Evolutionary conservation across 306 rosid species (phyloP), one percentile per base, ranked within the genome.

Genomic region (Mimosa pudica): DNA sequence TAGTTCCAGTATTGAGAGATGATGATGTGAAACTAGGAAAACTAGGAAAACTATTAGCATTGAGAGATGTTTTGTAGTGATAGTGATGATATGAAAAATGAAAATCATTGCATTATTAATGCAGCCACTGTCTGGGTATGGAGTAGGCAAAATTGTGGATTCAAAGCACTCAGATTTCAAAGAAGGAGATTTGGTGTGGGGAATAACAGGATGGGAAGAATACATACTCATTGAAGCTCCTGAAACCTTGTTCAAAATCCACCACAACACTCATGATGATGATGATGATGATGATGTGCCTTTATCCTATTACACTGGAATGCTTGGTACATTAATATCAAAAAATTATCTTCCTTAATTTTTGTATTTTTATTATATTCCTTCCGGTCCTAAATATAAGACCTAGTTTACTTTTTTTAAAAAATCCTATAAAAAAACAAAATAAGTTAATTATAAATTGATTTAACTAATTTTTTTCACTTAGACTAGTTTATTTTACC

Each of bases 171-270:
- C 68, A 18, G 78, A 74, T 38, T 57, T 36, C 3, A 41, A 74
- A 51, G 58, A 51, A 41, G 78, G 78, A 0, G 69, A 74, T 10
- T 16, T 57, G 20, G 54, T 74, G 46, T 74, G 69, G 69, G 78
- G 69, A 2, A 38, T 74, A 38, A 74, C 78, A 10, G 54, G 78
- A 74, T 74, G 78, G 78, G 78, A 74, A 58, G 78, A 57, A 41
- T 74, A 74, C 42, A 41, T 54, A 12, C 13, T n/a, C 54, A 57
- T 74, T 20, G 6, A 41, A 20, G 41, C 36, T 10, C 38, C 78
- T n/a, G 20, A 57, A 74, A 74, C 38, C 20, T 16, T 54, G 10
- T 74, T 74, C 68, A 74, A 57, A 42, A 57, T 74, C 38, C 38
- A 38, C 8, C 55, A 74, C 12, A 74, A 74, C 12, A 74, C 67